Conservation (phyloP, 139 green algal genomes). For the Tetradesmus lagerheimii region DNA sequence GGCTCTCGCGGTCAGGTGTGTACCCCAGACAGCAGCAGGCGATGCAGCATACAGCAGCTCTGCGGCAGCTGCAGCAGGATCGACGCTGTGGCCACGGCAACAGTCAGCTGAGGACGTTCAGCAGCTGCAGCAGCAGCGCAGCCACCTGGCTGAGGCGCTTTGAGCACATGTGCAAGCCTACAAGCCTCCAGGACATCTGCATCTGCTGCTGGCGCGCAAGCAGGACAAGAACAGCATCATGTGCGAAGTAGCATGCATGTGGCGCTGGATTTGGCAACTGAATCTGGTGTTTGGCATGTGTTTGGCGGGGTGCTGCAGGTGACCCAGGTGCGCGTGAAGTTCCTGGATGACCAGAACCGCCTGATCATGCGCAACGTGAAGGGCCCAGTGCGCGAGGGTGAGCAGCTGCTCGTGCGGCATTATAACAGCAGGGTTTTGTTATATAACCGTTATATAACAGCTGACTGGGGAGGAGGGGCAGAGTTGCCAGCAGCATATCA, state of each 20-base stretch:
- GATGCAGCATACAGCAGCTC: not conserved
- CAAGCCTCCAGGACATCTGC: not conserved
- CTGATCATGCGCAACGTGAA: slow-evolving; percentile 99
- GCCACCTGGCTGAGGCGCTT: not conserved
- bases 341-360: slow-evolving; percentile 98
- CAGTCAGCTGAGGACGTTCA: not conserved
- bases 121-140: not conserved
- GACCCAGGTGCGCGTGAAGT: slow-evolving; percentile 99
- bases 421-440: no score
- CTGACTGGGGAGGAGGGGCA: no score
- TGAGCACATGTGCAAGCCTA: not conserved
- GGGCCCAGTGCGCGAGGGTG: slow-evolving; percentile 98
- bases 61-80: not conserved
- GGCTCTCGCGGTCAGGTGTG: slow-evolving; percentile 96
- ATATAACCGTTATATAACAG: not conserved
- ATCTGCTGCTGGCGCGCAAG: not conserved
- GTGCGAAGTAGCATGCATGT: not conserved
- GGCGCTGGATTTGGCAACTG: not conserved
- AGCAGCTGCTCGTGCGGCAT: not conserved
- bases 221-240: not conserved
- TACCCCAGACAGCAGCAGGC: slow-evolving; percentile 2
- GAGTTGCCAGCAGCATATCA: no score
- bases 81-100: no score
- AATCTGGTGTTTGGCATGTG: not conserved
- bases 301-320: slow-evolving; percentile 73